Percentiles rank a stretch among this genome's conserved stretches.
Evolutionary conservation across 2,329 filamentous ascomycete genomes (phyloP).

Genomic region (Paecilomyces sp.): DNA sequence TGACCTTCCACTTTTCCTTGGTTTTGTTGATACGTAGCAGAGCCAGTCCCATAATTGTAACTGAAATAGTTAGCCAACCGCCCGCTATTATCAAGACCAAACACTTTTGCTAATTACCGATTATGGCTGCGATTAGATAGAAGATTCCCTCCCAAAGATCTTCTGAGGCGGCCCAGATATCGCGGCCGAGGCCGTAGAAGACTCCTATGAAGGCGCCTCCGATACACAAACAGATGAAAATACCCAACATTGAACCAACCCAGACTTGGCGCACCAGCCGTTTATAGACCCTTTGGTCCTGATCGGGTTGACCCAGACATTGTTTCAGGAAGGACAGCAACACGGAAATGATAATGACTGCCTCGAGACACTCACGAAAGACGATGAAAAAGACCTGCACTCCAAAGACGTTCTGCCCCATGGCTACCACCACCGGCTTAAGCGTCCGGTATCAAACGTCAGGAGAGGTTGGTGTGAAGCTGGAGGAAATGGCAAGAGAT

Average conservation of each 20-base stretch:
- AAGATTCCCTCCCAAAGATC: conserved; percentile 78
- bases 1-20: conserved; percentile 80
- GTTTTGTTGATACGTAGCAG: conserved; percentile 76
- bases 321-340: conserved; percentile 79
- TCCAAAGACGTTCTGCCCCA: neutral
- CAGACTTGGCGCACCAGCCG: conserved; percentile 57
- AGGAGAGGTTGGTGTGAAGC: neutral
- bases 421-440: neutral
- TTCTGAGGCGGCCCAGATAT: conserved; percentile 62
- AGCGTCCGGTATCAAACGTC: neutral
- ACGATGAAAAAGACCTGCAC: conserved; percentile 75
- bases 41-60: conserved; percentile 72
- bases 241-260: conserved; percentile 56
- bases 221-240: conserved; percentile 59
- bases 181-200: conserved; percentile 62
- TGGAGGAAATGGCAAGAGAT: neutral
- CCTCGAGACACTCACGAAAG: conserved; percentile 79
- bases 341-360: conserved; percentile 79
- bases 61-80: neutral
- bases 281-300: conserved; percentile 59
- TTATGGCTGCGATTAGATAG: conserved; percentile 63
- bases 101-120: conserved; percentile 39
- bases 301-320: conserved; percentile 56
- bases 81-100: too few relatives aligned
- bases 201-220: conserved; percentile 63